A percentile compares a stretch with the other conserved stretches of the same genome.
phyloP scores from a whole-genome alignment of 1,284 basidiomycete genomes.

The Malassezia arunalokei region DNA sequence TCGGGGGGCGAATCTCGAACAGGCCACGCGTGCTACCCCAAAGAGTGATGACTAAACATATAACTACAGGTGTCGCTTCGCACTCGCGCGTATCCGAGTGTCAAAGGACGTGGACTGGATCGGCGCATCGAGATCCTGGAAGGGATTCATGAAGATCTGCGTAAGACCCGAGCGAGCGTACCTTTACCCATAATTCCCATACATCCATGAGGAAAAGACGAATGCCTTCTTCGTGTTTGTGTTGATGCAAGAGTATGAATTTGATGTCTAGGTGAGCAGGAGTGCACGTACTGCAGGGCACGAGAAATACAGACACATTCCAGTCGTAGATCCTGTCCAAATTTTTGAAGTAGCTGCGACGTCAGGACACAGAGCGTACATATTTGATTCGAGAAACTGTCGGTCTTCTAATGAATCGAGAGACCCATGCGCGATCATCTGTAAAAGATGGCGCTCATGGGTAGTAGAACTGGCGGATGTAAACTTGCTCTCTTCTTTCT shows the following conservation, averaged over 20 bases:
- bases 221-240: constrained; percentile 44
- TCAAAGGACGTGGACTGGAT: constrained; percentile 33
- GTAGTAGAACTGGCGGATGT: neutral
- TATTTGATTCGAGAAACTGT: constrained; percentile 22
- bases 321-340: constrained; percentile 41
- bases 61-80: constrained; percentile 30
- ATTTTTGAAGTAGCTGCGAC: constrained; percentile 31
- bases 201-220: constrained; percentile 42
- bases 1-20: neutral
- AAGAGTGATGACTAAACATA: neutral
- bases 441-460: constrained; percentile 26
- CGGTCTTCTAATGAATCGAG: constrained; percentile 41
- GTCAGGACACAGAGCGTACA: constrained; percentile 19
- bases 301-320: constrained; percentile 31
- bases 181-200: constrained; percentile 41
- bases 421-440: constrained; percentile 43
- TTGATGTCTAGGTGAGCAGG: constrained; percentile 26
- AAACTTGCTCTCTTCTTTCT: neutral
- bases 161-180: constrained; percentile 8
- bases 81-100: constrained; percentile 26
- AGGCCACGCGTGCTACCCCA: neutral
- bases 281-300: constrained; percentile 32
- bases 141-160: constrained; percentile 36
- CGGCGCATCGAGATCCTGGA: constrained; percentile 33
- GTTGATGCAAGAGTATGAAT: constrained; percentile 41